Base-by-base conservation (phyloP, 306 rosid genomes). In the Corylus avellana region DNA sequence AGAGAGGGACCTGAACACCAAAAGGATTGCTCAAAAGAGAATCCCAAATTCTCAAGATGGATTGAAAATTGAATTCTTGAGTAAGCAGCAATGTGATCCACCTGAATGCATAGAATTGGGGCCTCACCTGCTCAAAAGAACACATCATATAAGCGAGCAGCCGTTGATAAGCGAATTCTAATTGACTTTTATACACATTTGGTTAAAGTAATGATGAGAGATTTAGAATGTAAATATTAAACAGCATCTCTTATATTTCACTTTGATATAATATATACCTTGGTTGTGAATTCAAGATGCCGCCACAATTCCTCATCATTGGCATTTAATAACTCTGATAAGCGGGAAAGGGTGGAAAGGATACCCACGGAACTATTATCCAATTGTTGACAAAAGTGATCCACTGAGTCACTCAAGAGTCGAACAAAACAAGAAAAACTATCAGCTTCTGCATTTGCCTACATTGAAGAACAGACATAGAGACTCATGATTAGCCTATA, bases 401-500 rank as follows among this genome's bases (percentile, higher is more conserved):
- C 97, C 72, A 91, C 94, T 0, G 94, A 89, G 81, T 88, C 97
- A 35, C 94, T 87, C 73, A 93, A 83, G 62, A 91, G 82, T 80
- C 90, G 86, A 77, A 93, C 93, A 83, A 93, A 93, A 83, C 97
- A 93, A 46, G 85, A 87, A 74, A 93, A 93, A 54, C 94, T 87
- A 90, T 93, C 97, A 75, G 97, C 94, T 86, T 93, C 98, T 77
- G 90, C 97, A 83, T 91, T 88, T 47, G 16, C 91, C 97, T 91
- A 74, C 70, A 70, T 55, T 47, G 80, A 37, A 73, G 55, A 74
- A 66, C 77, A 69, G 76, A 32, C 27, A 8, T 32, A 74, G 71
- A 77, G 51, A 59, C 50, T 9, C 61, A 27, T 66, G 68, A 70
- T 55, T 68, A 69, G 35, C 29, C 51, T 49, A 55, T 55, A 50